Conservation (phyloP, 768 basidiomycete species). For the Podaxis sp. region DNA sequence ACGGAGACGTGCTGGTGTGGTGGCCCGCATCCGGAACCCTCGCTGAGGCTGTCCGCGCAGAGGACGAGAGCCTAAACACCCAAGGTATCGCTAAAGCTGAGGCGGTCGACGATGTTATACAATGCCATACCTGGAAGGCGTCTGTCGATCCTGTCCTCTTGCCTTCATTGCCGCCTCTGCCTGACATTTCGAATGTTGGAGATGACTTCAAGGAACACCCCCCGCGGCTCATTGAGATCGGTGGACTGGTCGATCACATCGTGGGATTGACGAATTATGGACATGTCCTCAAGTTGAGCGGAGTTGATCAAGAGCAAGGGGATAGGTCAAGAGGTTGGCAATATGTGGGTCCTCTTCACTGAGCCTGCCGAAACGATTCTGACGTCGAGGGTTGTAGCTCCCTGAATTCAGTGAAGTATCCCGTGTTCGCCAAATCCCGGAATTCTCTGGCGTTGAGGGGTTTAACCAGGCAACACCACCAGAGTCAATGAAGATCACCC, state of each 20-base stretch:
- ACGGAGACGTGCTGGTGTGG: slow-evolving; percentile 75
- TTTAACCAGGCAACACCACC: slow-evolving; percentile 34
- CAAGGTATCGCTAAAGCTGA: slow-evolving; percentile 34
- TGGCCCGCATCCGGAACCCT: slow-evolving; percentile 61
- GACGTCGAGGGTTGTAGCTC: slow-evolving; percentile 43
- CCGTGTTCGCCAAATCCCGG: slow-evolving; percentile 44
- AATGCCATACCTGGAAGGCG: slow-evolving; percentile 63
- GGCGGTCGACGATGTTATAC: slow-evolving; percentile 44
- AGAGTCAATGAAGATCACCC: slow-evolving; percentile 63
- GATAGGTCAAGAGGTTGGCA: slow-evolving; percentile 52
- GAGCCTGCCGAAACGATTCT: slow-evolving; percentile 5
- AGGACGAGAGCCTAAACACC: slow-evolving; percentile 47
- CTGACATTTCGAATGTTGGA: slow-evolving; percentile 37
- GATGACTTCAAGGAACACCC: slow-evolving; percentile 25
- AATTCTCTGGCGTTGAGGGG: slow-evolving; percentile 35
- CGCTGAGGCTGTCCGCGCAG: slow-evolving; percentile 31
- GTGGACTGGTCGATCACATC: slow-evolving; percentile 69
- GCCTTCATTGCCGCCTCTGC: slow-evolving; percentile 61
- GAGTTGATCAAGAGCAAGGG: slow-evolving; percentile 41
- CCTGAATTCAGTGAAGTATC: slow-evolving; percentile 70
- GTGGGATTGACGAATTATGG: slow-evolving; percentile 81
- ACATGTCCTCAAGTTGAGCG: slow-evolving; percentile 67
- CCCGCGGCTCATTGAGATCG: slow-evolving; percentile 72
- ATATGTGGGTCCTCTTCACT: slow-evolving; percentile 53
- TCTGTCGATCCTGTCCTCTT: slow-evolving; percentile 53